Evolutionary conservation across 2,329 filamentous ascomycete genomes (phyloP).

Genomic region (Cercospora sp.): DNA sequence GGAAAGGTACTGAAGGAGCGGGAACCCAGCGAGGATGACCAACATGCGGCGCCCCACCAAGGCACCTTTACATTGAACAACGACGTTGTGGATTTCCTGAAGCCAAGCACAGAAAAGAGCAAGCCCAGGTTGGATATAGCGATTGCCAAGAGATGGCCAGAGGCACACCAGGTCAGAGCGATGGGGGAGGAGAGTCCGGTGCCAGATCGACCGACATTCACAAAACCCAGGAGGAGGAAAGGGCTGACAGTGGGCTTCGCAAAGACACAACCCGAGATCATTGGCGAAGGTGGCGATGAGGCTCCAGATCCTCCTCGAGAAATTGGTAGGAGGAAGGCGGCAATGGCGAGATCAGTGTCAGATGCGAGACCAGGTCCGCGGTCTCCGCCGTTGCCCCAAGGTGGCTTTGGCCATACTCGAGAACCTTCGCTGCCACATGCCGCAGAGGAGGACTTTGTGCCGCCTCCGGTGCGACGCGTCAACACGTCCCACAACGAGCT

Average conservation of each 20-base stretch:
- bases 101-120: constrained; percentile 50
- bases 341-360: constrained; percentile 32
- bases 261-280: constrained; percentile 71
- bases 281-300: constrained; percentile 90
- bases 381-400: constrained; percentile 19
- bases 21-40: constrained; percentile 20
- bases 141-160: constrained; percentile 54
- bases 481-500: constrained; percentile 32
- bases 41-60: constrained; percentile 12
- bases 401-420: neutral
- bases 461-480: constrained; percentile 25
- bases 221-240: constrained; percentile 55
- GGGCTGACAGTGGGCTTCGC: constrained; percentile 74
- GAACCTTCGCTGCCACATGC: neutral
- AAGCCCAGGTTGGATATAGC: constrained; percentile 52
- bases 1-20: constrained; percentile 35
- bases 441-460: constrained; percentile 21
- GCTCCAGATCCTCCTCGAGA: constrained; percentile 70
- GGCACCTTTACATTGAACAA: constrained; percentile 40
- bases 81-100: constrained; percentile 60
- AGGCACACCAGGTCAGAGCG: constrained; percentile 45
- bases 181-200: constrained; percentile 21
- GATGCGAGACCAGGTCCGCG: constrained; percentile 26
- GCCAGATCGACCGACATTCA: constrained; percentile 26
- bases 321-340: constrained; percentile 61